Evolutionary conservation across 2,329 filamentous ascomycete genomes (phyloP), one percentile per base, ranked within the genome.

Genomic region (Drechslerella coelobrocha): DNA sequence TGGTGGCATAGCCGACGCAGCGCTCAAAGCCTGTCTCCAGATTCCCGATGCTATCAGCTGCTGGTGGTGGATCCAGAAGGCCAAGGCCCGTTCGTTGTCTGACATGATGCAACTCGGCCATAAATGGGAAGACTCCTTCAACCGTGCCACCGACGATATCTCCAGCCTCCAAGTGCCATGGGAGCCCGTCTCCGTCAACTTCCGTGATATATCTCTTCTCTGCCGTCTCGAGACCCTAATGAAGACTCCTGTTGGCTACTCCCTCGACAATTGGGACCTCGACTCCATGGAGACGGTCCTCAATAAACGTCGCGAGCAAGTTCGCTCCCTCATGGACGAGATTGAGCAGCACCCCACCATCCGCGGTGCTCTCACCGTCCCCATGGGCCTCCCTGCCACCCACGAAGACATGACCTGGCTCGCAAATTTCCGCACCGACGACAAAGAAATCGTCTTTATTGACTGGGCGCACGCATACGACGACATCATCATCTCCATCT

Each of bases 321-420:
- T 63, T 3, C 39, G 29, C 14, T 27, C 52, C 1, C 6, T 71
- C 1, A 60, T 71, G 53, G 47, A 51, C 7, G 34, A 71, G 24
- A 71, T 71, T 26, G 50, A 52, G 6, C 59, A 71, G 34, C 17
- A 43, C 19, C 66, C 59, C 1, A 39, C 2, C 6, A 54, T 62
- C n/a, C 45, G 66, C 17, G 66, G 66, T 14, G 66, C 66, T 5
- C 19, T 71, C 5, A 43, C 45, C 9, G 41, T 71, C 27, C 54
- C 66, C 0, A 59, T 62, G 59, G 66, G 59, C 6, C 37, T 71
- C 14, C 66, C 66, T 2, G 66, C 66, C 6, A 63, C 53, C 17
- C 66, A 71, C 31, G 66, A 71, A 41, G 66, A 71, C 23, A 61
- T 71, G 43, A 54, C 48, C n/a, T 71, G 66, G 66, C 26, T 71